Conservation (phyloP, 2,329 filamentous ascomycete species). For the Xylariaceae sp. region DNA sequence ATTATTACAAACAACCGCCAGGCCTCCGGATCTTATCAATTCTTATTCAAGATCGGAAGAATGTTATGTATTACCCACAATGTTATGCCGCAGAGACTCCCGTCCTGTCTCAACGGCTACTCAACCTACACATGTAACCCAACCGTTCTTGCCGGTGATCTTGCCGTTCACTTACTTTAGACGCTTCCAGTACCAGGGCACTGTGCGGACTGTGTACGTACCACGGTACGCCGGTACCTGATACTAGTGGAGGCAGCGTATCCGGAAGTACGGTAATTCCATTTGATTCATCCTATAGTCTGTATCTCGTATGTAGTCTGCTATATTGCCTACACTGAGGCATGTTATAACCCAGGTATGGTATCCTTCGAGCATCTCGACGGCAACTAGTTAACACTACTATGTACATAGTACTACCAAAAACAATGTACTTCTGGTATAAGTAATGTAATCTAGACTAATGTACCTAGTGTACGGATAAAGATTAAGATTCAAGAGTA, state of each 20-base stretch:
- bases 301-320: background rate
- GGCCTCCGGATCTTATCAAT: background rate
- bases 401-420: no score
- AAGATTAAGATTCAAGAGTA: background rate
- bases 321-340: background rate
- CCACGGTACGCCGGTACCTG: background rate
- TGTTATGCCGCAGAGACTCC: background rate
- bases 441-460: no score
- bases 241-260: background rate
- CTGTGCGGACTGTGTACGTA: background rate
- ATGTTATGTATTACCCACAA: background rate
- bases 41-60: background rate
- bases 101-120: background rate
- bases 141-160: background rate
- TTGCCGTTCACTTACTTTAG: background rate
- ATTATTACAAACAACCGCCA: background rate
- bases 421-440: no score
- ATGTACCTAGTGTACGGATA: no score
- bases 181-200: background rate
- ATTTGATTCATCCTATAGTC: background rate
- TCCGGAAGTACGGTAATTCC: background rate
- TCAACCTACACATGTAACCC: background rate
- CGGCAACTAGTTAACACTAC: background rate
- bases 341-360: no score
- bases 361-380: background rate